Evolutionary conservation across 164 flowering plant species (phyloP), one percentile per base, ranked within the genome.

Genomic region (Euptelea pleiosperma): DNA sequence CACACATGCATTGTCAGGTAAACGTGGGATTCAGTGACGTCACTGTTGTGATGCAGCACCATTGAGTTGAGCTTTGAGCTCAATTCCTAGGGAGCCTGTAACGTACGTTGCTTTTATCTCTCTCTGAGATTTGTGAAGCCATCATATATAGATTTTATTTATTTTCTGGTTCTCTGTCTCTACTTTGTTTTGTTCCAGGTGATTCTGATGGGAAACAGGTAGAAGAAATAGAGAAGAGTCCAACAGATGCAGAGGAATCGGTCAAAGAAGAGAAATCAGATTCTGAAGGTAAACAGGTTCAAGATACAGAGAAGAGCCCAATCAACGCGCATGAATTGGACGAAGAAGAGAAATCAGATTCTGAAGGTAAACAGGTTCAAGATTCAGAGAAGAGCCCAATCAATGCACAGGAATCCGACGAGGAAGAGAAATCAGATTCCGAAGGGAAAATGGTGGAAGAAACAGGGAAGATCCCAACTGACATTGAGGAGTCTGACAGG

Each of bases 181-280:
- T n/a, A n/a, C n/a, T n/a, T n/a, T n/a, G n/a, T n/a, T n/a, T n/a
- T n/a, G n/a, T n/a, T 37, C 1, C 55, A 77, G 83, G 52, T 69
- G 70, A 56, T 42, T 69, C 79, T 57, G 64, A 65, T 19, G 73
- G 48, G 57, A 64, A 73, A 29, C 58, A 58, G 50, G 53, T 22
- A 36, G 74, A 68, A 57, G 63, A 60, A 57, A 30, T 9, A 19
- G 64, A 35, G 33, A 69, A 69, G 59, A 53, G 52, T 15, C 29
- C 36, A 15, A 48, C 60, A 14, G 78, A 68, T 50, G 26, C n/a
- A 52, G 64, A 63, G 16, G 68, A 48, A 19, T 68, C 71, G 18
- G 71, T 64, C 19, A 65, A 64, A 44, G 68, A 62, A 47, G 69
- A 58, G 22, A 49, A 52, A 28, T 43, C 66, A 24, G 68, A 50